A percentile compares a stretch with the other conserved stretches of the same genome.
phyloP scores from a whole-genome alignment of 495 filamentous ascomycete genomes.

The Aspergillus saccharolyticus region DNA sequence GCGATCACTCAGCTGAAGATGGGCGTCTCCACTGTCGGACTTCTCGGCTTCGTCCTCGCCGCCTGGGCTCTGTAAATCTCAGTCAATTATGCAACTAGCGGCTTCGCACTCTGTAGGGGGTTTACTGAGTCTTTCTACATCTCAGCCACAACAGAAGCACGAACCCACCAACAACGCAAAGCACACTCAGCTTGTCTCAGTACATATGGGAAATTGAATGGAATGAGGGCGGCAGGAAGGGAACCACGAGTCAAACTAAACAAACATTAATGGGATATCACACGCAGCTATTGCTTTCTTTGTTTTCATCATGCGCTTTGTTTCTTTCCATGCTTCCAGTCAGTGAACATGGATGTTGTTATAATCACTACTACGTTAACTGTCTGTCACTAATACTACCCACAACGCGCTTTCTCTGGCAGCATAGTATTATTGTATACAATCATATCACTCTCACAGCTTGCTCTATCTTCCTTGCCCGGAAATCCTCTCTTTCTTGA shows the following conservation, averaged over 20 bases:
- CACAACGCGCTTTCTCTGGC: background rate
- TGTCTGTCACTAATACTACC: background rate
- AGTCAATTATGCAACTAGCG: background rate
- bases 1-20: conserved; percentile 23
- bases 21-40: conserved; percentile 33
- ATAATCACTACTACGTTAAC: background rate
- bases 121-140: too few species aligned
- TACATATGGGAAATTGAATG: background rate
- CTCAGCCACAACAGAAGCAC: background rate
- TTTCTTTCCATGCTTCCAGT: too few species aligned
- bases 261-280: background rate
- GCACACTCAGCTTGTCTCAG: background rate
- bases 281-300: background rate
- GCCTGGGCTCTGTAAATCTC: conserved; percentile 34
- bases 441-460: background rate
- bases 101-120: too few species aligned
- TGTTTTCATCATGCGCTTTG: background rate
- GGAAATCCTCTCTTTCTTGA: too few species aligned
- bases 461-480: too few species aligned
- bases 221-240: background rate
- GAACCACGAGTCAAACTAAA: background rate
- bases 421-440: background rate
- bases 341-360: background rate
- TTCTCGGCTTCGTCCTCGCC: conserved; percentile 35
- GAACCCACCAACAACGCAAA: background rate